phyloP scores from a whole-genome alignment of 148 eudicot species.

The Mesembryanthemum crystallinum region DNA sequence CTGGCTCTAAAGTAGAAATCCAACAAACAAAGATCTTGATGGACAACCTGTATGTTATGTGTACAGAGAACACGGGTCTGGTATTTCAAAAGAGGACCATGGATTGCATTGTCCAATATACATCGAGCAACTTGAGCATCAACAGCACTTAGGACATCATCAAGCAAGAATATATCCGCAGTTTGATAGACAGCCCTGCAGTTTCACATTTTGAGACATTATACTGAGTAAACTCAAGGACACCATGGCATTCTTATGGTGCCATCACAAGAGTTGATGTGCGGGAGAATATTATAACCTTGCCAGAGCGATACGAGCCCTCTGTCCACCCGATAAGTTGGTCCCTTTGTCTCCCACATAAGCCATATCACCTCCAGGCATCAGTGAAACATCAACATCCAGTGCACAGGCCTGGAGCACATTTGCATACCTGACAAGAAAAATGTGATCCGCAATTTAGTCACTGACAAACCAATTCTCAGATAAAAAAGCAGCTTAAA shows the following conservation, averaged over 20 bases:
- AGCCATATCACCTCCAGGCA: slow-evolving; percentile 86
- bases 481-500: slow-evolving; percentile 4
- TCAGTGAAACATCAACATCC: slow-evolving; percentile 67
- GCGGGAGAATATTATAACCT: slow-evolving; percentile 44
- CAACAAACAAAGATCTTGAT: slow-evolving; percentile 9
- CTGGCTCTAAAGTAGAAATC: not conserved
- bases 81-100: slow-evolving; percentile 68
- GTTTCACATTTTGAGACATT: slow-evolving; percentile 7
- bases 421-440: slow-evolving; percentile 54
- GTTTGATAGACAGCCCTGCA: slow-evolving; percentile 80
- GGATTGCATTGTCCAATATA: slow-evolving; percentile 70
- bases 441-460: not conserved
- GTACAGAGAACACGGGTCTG: slow-evolving; percentile 81
- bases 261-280: slow-evolving; percentile 7
- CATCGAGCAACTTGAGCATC: slow-evolving; percentile 89
- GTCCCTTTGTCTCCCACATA: slow-evolving; percentile 81
- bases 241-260: not conserved
- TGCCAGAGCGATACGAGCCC: slow-evolving; percentile 92
- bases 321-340: slow-evolving; percentile 94
- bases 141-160: slow-evolving; percentile 95
- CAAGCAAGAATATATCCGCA: slow-evolving; percentile 68
- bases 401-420: slow-evolving; percentile 77
- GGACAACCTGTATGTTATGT: slow-evolving; percentile 70
- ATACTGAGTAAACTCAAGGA: slow-evolving; percentile 4
- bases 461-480: not conserved